A percentile compares a stretch with the other conserved stretches of the same genome.
These are phyloP conservation scores for Chamaenerion angustifolium DNA, from an alignment of 345 rosid genomes.

Conservation along the genomic window DNA sequence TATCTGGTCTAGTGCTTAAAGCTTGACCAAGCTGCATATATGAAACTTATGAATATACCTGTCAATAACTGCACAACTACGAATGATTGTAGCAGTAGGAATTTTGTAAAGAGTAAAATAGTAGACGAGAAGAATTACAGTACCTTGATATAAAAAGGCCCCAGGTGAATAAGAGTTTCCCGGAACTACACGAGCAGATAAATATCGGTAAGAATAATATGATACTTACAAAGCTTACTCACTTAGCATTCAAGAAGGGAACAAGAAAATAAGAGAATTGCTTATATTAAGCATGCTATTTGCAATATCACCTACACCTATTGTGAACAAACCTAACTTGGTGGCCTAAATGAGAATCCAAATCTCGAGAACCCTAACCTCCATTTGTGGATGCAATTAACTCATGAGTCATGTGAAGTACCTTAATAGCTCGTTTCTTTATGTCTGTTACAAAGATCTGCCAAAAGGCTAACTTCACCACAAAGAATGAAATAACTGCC, in stretches of 20 bases:
- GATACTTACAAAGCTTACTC: too few species aligned
- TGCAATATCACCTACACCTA: too few species aligned
- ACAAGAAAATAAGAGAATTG: too few species aligned
- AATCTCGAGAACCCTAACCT: not conserved
- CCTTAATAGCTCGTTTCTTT: constrained; percentile 68
- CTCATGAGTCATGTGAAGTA: constrained; percentile 7
- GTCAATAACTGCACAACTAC: not conserved
- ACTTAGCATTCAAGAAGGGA: too few species aligned
- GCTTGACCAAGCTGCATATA: constrained; percentile 84
- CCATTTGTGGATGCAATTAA: not conserved
- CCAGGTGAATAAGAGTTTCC: constrained; percentile 67
- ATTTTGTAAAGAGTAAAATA: constrained; percentile 1
- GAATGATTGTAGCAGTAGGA: not conserved
- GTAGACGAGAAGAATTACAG: constrained; percentile 13
- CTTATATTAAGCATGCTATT: too few species aligned
- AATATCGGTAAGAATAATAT: too few species aligned
- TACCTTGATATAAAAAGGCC: constrained; percentile 91
- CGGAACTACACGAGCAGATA: constrained; percentile 51
- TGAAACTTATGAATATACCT: too few species aligned
- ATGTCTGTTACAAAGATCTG: constrained; percentile 54
- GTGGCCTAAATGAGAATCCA: too few species aligned
- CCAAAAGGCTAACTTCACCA: constrained; percentile 64
- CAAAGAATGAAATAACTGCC: constrained; percentile 60
- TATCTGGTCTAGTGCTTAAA: constrained; percentile 86
- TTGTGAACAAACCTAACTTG: too few species aligned